Evolutionary conservation across 208 protist species (phyloP).

Genomic region (Trypanosoma cruzi): DNA sequence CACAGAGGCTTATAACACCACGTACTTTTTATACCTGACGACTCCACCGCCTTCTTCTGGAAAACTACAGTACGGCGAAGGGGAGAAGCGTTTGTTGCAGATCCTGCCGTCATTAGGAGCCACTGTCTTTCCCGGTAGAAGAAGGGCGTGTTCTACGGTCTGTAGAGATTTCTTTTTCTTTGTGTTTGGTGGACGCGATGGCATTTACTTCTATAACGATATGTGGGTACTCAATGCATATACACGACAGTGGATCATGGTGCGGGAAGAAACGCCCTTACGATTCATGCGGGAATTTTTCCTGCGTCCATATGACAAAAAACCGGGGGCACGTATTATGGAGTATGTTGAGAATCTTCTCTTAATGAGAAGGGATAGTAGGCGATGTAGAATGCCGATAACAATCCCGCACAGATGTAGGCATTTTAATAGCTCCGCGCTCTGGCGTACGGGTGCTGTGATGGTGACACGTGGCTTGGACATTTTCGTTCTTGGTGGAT

Average conservation of each 20-base stretch:
- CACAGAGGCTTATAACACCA: conserved; percentile 30
- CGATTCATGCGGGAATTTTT: conserved; percentile 47
- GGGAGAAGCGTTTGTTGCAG: conserved; percentile 12
- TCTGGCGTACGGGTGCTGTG: conserved; percentile 49
- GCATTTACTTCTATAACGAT: conserved; percentile 65
- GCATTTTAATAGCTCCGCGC: conserved; percentile 46
- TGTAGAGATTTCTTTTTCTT: conserved; percentile 57
- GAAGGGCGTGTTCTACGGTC: conserved; percentile 47
- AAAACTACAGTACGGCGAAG: conserved; percentile 8
- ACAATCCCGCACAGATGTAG: conserved; percentile 23
- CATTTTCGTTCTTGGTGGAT: conserved; percentile 70
- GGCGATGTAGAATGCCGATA: neutral
- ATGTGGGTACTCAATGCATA: conserved; percentile 65
- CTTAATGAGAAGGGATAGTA: conserved; percentile 8
- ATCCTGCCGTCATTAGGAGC: conserved; percentile 2
- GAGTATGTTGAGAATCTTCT: conserved; percentile 31
- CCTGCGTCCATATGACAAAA: conserved; percentile 30
- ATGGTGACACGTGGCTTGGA: conserved; percentile 45
- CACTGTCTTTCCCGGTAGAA: conserved; percentile 41
- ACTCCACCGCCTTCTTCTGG: conserved; percentile 15
- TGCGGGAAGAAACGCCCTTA: conserved; percentile 47
- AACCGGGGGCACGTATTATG: conserved; percentile 27
- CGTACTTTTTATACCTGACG: conserved; percentile 48
- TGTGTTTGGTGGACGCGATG: conserved; percentile 71
- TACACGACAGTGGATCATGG: conserved; percentile 59